Base-by-base conservation (phyloP, 2,329 filamentous ascomycete species). In the Neoascochyta sp. region DNA sequence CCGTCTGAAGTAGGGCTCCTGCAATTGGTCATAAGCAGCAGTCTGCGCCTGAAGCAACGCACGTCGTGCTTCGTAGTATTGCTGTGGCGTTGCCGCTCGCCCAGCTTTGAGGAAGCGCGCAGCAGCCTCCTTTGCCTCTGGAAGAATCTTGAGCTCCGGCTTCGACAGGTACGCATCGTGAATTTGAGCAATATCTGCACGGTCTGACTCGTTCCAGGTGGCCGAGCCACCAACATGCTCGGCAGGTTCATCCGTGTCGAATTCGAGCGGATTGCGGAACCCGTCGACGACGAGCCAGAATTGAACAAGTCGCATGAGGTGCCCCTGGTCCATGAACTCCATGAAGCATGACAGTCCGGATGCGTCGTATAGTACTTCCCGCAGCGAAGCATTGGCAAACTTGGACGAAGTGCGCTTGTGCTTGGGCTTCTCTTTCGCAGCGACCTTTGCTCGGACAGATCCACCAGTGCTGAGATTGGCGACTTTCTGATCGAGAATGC, bases 271-370 rank as follows among this genome's bases (percentile, higher is more conserved):
- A 49, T 93, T 95, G 22, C 93, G 83, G 49, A 96, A 87, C 0
- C 92, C 90, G 64, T 98, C 92, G 5, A 96, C 92, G 3, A 96
- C 92, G 22, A 98, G 81, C 88, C 90, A 98, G 62, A 96, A 98
- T 54, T 98, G 92, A 5, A 98, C 89, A 25, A 95, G 68, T 9
- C 84, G 76, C 82, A 96, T 90, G 15, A 90, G 71, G 10, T 76
- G 75, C 57, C 89, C 84, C 22, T 92, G 81, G 59, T 98, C 92
- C 92, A 98, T 98, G 54, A 88, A 96, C 59, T 98, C 92, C 92
- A 98, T 98, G 66, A 98, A 96, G 59, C 95, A 98, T 3, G 92
- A 96, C 7, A 98, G 71, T 0, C 87, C 90, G 1, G 90, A 84
- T 3, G 92, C 78, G 61, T 93, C 88, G 46, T 89, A 83, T 35